Percentiles rank a stretch among this genome's conserved stretches.
Conservation (phyloP, 1,284 basidiomycete genomes). For the Moesziomyces globuligerus region DNA sequence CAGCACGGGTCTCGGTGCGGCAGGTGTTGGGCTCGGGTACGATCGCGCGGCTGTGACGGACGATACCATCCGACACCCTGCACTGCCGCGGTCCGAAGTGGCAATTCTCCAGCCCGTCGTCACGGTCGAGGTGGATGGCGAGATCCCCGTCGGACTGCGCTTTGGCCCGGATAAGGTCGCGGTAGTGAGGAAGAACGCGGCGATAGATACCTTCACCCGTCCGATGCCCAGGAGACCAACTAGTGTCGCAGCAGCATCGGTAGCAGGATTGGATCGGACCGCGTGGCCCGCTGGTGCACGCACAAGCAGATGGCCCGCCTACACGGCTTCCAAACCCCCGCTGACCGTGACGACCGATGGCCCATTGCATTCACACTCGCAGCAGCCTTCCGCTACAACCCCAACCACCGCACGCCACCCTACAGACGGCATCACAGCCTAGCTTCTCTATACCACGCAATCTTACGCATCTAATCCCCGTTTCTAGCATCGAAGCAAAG, state of each 20-base stretch:
- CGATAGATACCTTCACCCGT: conserved; percentile 39
- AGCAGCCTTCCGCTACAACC: conserved; percentile 9
- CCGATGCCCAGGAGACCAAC: conserved; percentile 22
- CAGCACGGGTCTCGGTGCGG: not conserved
- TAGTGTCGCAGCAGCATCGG: conserved; percentile 6
- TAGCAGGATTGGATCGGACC: conserved; percentile 6
- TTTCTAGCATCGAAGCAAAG: too few relatives aligned
- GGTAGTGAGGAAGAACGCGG: conserved; percentile 42
- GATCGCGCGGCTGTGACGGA: conserved; percentile 33
- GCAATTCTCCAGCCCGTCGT: conserved; percentile 90
- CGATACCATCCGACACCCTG: conserved; percentile 78
- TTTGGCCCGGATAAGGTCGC: conserved; percentile 35
- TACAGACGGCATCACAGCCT: too few relatives aligned
- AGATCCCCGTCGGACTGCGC: conserved; percentile 25
- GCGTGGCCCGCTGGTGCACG: conserved; percentile 15
- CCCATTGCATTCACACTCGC: not conserved
- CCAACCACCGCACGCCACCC: conserved; percentile 23
- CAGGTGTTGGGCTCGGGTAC: not conserved
- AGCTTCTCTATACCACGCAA: too few relatives aligned
- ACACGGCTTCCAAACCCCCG: not conserved
- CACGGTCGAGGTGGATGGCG: conserved; percentile 37
- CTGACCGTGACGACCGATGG: not conserved
- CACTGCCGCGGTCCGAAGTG: conserved; percentile 86
- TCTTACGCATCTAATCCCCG: too few relatives aligned
- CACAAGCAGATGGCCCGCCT: not conserved